Evolutionary conservation across 2,329 filamentous ascomycete species (phyloP), one percentile per base, ranked within the genome.

Genomic region (Paraphaeosphaeria minitans): DNA sequence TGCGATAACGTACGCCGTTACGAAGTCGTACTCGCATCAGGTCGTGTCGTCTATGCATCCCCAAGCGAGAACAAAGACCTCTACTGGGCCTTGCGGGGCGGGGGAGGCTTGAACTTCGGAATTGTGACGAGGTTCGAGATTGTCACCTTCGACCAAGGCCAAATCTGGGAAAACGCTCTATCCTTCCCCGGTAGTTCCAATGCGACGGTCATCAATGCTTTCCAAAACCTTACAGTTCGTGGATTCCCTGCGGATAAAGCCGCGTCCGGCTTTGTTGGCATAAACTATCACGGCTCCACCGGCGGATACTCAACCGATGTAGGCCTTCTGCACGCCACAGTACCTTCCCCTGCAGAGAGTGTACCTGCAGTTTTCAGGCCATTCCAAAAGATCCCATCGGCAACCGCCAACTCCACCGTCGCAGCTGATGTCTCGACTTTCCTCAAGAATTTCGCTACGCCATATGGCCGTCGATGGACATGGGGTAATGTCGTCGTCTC

Each of bases 41-140:
- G 71, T 3, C 54, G 54, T 2, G 59, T 72, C 41, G 56, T 74
- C 66, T 49, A 41, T 55, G 58, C 55, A 37, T 57, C 27, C 27
- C 58, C 50, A n/a, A 55, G 46, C 13, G 14, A 71, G 37, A 75
- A 79, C 53, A 53, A 53, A 2, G 78, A 80, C 43, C 75, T 78
- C 10, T 78, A 74, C 63, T 67, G 61, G 53, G 73, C 72, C 0
- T 64, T 76, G n/a, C 70, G 73, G 27, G 74, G 74, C 14, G 67
- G 46, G 14, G 46, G 46, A 12, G 16, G 46, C 19, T 33, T n/a
- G 27, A 48, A 48, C 19, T 48, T 31, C 22, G 46, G 46, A 2
- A 21, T 48, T 33, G 46, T 48, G 5, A 48, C 46, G 10, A 12
- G 29, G 5, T 48, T 48, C 58, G 62, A 66, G 5, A 56, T 70